Percentiles rank a stretch among this genome's conserved stretches.
phyloP scores from a whole-genome alignment of 2,329 filamentous ascomycete species.

The Whalleya microplaca region DNA sequence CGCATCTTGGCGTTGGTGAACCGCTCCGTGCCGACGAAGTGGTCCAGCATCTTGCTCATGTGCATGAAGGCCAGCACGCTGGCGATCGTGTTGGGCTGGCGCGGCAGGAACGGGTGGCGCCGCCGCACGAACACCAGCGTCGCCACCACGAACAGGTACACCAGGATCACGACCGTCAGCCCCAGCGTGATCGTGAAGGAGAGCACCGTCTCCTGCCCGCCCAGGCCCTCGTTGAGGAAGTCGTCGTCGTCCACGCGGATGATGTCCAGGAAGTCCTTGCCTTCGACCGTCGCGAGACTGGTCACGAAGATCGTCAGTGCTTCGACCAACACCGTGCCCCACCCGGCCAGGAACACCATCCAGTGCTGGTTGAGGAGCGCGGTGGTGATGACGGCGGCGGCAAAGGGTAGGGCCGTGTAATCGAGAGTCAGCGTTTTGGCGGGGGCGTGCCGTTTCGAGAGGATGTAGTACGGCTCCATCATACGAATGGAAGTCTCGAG shows the following conservation, averaged over 20 bases:
- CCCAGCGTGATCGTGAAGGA: slow-evolving; percentile 70
- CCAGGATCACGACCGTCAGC: slow-evolving; percentile 65
- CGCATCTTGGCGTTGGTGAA: slow-evolving; percentile 65
- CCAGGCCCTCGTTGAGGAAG: slow-evolving; percentile 38
- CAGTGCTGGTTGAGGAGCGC: slow-evolving; percentile 67
- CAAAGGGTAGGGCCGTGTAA: slow-evolving; percentile 73
- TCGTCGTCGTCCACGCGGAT: slow-evolving; percentile 12
- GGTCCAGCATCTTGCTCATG: slow-evolving; percentile 78
- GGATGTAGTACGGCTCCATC: slow-evolving; percentile 75
- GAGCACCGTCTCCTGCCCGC: slow-evolving; percentile 62
- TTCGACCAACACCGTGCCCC: slow-evolving; percentile 74
- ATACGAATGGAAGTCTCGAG: slow-evolving; percentile 72
- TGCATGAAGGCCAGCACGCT: slow-evolving; percentile 78
- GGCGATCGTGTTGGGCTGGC: slow-evolving; percentile 79
- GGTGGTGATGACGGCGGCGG: slow-evolving; percentile 64
- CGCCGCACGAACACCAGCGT: slow-evolving; percentile 63
- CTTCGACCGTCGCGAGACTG: slow-evolving; percentile 67
- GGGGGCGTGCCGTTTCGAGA: slow-evolving; percentile 67
- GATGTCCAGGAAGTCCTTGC: slow-evolving; percentile 58
- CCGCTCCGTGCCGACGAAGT: slow-evolving; percentile 73
- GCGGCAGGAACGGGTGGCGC: slow-evolving; percentile 71
- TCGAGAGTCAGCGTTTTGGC: slow-evolving; percentile 70
- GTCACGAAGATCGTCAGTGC: slow-evolving; percentile 71
- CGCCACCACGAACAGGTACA: slow-evolving; percentile 65
- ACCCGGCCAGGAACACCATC: slow-evolving; percentile 69